A percentile compares a stretch with the other conserved stretches of the same genome.
Conservation (phyloP, 441 rosid species). For the Adansonia rubrostipa region DNA sequence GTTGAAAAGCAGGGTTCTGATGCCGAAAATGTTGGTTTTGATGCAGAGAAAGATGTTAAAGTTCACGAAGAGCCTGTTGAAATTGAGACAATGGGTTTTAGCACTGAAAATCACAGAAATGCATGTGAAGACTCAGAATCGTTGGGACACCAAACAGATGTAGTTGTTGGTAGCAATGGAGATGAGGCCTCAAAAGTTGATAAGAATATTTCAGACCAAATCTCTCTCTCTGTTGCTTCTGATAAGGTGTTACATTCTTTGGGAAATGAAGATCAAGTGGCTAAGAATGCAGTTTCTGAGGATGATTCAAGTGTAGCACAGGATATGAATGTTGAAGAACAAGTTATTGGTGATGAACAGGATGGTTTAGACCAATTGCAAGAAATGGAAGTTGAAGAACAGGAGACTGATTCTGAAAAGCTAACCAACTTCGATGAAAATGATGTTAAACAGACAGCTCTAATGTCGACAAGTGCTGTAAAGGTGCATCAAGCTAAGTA, state of each 20-base stretch:
- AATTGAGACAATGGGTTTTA: not conserved
- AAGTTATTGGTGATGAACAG: constrained; percentile 41
- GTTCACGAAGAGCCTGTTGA: constrained; percentile 24
- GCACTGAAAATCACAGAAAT: constrained; percentile 18
- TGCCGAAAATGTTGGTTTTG: constrained; percentile 24
- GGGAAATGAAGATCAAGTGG: constrained; percentile 27
- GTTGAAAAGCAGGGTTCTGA: constrained; percentile 27
- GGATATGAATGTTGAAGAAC: constrained; percentile 44
- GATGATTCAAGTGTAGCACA: constrained; percentile 36
- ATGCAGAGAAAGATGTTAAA: constrained; percentile 27
- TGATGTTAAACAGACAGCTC: constrained; percentile 29
- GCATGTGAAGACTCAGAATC: constrained; percentile 25
- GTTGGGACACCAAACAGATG: constrained; percentile 6
- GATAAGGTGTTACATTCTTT: not conserved
- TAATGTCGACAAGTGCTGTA: constrained; percentile 27
- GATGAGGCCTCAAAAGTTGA: constrained; percentile 23
- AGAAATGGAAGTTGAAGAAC: constrained; percentile 50
- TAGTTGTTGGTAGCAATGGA: constrained; percentile 21
- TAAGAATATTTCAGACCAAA: not conserved
- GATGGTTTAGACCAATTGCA: constrained; percentile 35
- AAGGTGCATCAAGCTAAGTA: constrained; percentile 44
- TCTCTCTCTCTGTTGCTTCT: not conserved
- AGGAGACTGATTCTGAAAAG: constrained; percentile 35
- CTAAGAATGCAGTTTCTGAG: constrained; percentile 33
- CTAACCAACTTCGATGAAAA: constrained; percentile 33